phyloP scores from a whole-genome alignment of 768 basidiomycete species.

The Lentinus tigrinus region DNA sequence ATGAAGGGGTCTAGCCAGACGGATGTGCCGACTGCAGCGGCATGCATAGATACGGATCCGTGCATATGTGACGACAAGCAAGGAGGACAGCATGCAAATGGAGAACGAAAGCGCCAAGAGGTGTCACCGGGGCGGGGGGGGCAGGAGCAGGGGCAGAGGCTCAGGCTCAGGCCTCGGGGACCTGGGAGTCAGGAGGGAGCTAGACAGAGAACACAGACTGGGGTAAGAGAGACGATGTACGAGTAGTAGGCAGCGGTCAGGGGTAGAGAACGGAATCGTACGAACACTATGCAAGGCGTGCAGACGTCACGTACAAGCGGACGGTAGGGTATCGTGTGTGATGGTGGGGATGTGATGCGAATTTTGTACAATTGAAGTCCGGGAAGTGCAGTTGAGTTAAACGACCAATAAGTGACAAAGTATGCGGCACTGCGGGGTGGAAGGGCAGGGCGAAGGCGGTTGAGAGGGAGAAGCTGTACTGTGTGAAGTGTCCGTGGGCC shows the following conservation, averaged over 20 bases:
- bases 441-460: background rate
- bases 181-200: background rate
- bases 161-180: background rate
- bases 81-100: constrained; percentile 7
- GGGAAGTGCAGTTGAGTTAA: background rate
- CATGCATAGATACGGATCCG: background rate
- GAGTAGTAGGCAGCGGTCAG: background rate
- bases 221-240: background rate
- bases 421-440: too few species aligned
- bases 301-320: background rate
- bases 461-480: background rate
- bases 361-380: constrained; percentile 1
- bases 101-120: constrained; percentile 13
- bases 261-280: constrained; percentile 6
- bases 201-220: background rate
- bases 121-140: background rate
- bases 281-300: background rate
- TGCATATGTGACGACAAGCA: constrained; percentile 9
- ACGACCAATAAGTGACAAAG: background rate
- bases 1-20: background rate
- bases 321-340: background rate
- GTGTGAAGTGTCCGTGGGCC: background rate
- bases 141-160: background rate
- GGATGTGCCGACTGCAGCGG: background rate
- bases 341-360: background rate